Base-by-base conservation (phyloP, 2,329 filamentous ascomycete species). In the Monosporascus sp. region DNA sequence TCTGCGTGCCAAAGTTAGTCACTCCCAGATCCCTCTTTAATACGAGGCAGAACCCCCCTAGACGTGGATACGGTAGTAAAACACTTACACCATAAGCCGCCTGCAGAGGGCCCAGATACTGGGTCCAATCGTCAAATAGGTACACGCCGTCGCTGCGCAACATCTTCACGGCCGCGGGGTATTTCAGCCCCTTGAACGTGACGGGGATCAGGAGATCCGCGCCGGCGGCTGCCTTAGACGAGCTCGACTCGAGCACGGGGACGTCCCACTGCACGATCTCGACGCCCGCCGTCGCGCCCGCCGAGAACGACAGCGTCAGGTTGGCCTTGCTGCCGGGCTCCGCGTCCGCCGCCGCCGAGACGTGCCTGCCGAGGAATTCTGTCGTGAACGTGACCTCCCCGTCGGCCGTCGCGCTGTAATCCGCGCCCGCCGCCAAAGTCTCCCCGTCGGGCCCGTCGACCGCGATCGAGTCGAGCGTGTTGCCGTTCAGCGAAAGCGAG, bases 91-190 rank as follows among this genome's bases (percentile, higher is more conserved):
- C 74, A 17, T 71, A 62, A 14, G 67, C 75, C 57, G 80, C 72
- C 60, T 83, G 79, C 24, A 85, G 62, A 2, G 75, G 70, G 0
- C 77, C 76, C 1, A 83, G 65, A 31, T 72, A 80, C 60, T 73
- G 65, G 0, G 81, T 85, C 78, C 78, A 85, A 49, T 77, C 74
- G 57, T 85, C 81, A 4, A 79, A 72, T 7, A 85, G 62, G 50
- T 73, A 79, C 7, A 65, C 70, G 1, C 78, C 79, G 54, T 80
- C 77, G 2, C 60, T 64, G 20, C 72, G 74, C 5, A 77, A 46
- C 9, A 79, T 78, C 57, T 78, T 77, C 3, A 83, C 73, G 0
- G 81, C 71, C 0, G 81, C 80, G 0, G 77, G 67, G 6, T 72
- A 69, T n/a, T 70, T 67, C 8, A 81, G 56, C 0, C 81, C 81